Evolutionary conservation across 2,329 filamentous ascomycete species (phyloP), one percentile per base, ranked within the genome.

Genomic region (Fusarium sp.): DNA sequence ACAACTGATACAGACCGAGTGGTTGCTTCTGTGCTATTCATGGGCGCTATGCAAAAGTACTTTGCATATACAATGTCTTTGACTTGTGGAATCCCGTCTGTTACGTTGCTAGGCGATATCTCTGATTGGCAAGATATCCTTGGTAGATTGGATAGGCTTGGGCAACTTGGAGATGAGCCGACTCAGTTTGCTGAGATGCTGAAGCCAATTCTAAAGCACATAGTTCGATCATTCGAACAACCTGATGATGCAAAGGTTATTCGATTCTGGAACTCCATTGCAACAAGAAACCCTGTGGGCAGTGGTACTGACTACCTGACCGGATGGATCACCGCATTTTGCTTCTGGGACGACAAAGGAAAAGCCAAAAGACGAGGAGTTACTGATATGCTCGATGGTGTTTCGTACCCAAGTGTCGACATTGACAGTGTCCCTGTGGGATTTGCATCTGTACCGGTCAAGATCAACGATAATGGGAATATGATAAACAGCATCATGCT

Each of bases 51-150:
- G 77, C 81, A 86, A 68, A 78, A 81, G 21, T 88, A 86, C 66
- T 88, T 87, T 60, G 55, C 46, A 1, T 69, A 63, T 20, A 16
- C 12, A 3, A n/a, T 53, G 18, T 3, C 0, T 3, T 6, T 67
- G 2, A 84, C 81, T 65, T 88, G 85, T 64, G 86, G 85, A 0
- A 77, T 88, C 4, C 86, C 86, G 0, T 81, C 80, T 0, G 84
- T 88, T 1, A 88, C 85, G 0, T 74, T 88, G 3, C 77, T 84
- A 0, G 86, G 86, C 4, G 78, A 83, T 38, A 70, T 77, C 15
- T 57, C 62, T 2, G 85, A 89, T 72, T 88, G 84, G 80, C 69
- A 76, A 23, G 29, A 66, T 4, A 74, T 81, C 2, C 60, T 77
- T 6, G 9, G 20, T 0, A 76, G 78, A 5, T 79, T 21, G 82